Conservation (phyloP, 345 rosid species). For the Excoecaria agallocha region DNA sequence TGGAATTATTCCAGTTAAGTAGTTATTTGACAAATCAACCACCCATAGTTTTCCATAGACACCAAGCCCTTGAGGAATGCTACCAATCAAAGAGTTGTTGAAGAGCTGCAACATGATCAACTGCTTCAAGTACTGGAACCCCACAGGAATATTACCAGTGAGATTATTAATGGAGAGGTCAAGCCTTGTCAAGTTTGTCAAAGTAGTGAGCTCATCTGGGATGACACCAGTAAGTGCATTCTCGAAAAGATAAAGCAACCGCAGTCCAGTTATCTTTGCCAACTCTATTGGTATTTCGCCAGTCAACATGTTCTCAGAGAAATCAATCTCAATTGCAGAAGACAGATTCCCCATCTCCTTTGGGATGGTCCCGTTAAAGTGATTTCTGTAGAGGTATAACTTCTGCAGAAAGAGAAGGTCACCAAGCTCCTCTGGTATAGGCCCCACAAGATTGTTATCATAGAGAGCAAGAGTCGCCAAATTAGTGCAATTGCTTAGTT, state of each 20-base stretch:
- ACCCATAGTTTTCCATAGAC: slow-evolving; percentile 70
- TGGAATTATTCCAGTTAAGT: slow-evolving; percentile 65
- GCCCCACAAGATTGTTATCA: slow-evolving; percentile 69
- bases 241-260: slow-evolving; percentile 77
- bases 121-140: slow-evolving; percentile 60
- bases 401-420: slow-evolving; percentile 37
- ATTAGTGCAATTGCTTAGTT: slow-evolving; percentile 67
- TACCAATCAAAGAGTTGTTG: slow-evolving; percentile 59
- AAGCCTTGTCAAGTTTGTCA: slow-evolving; percentile 64
- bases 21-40: slow-evolving; percentile 70
- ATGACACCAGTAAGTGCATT: slow-evolving; percentile 64
- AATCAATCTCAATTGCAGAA: slow-evolving; percentile 64
- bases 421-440: slow-evolving; percentile 64
- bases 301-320: slow-evolving; percentile 64
- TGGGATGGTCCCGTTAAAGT: slow-evolving; percentile 69
- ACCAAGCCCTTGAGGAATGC: slow-evolving; percentile 73
- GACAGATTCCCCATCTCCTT: slow-evolving; percentile 79
- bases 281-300: slow-evolving; percentile 80
- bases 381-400: slow-evolving; percentile 70
- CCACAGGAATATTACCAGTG: slow-evolving; percentile 64
- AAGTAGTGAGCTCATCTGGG: slow-evolving; percentile 62
- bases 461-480: slow-evolving; percentile 67
- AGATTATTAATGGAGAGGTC: slow-evolving; percentile 82
- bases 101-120: slow-evolving; percentile 73
- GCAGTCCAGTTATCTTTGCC: slow-evolving; percentile 50